Conservation (phyloP, 257 asterid species). For the Gentiana macrophylla region DNA sequence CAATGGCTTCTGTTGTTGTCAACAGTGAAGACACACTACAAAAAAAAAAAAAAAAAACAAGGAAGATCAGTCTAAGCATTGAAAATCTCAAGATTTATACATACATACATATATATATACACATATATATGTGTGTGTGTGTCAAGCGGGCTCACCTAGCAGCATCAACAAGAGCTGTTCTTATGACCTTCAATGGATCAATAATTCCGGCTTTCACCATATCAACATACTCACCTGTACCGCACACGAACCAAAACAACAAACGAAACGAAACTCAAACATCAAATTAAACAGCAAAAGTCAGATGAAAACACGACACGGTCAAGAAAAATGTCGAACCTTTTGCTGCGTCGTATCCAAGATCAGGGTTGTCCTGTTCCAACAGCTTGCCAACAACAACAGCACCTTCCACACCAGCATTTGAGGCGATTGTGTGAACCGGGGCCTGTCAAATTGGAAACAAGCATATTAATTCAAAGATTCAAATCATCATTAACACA, state of each 20-base stretch:
- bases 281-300: background rate
- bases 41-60: background rate
- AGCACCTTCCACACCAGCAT: conserved; percentile 97
- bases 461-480: background rate
- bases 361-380: conserved; percentile 79
- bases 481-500: no score
- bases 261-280: background rate
- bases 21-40: conserved; percentile 77
- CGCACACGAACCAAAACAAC: background rate
- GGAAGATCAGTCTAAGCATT: background rate
- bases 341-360: conserved; percentile 95
- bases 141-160: conserved; percentile 45
- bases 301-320: background rate
- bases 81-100: background rate
- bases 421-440: conserved; percentile 65
- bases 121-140: background rate
- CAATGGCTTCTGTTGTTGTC: conserved; percentile 89
- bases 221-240: conserved; percentile 77
- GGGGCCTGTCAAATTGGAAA: conserved; percentile 41
- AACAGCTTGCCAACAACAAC: conserved; percentile 85
- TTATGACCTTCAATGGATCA: conserved; percentile 77
- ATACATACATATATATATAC: background rate
- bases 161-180: conserved; percentile 93
- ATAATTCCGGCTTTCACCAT: conserved; percentile 88
- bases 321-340: conserved; percentile 19